Evolutionary conservation across 768 basidiomycete genomes (phyloP), one percentile per base, ranked within the genome.

Genomic region (Rhizopogon vulgaris): DNA sequence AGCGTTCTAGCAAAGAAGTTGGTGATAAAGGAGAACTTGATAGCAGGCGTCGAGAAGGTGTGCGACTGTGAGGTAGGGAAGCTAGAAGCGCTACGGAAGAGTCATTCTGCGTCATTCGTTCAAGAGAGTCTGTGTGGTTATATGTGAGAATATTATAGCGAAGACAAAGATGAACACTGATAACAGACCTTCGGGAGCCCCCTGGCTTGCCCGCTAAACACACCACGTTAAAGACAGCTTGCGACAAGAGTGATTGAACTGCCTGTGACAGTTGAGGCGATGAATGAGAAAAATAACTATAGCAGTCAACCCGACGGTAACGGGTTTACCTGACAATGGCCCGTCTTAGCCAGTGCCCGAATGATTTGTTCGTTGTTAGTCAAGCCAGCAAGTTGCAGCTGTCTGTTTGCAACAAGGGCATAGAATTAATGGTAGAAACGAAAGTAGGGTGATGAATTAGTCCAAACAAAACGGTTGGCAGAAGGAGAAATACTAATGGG

Each of bases 1-100:
- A 55, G 37, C 61, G 52, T 41, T 61, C 50, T 6, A 53, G 47
- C 27, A 57, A 36, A 50, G 55, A 49, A 4, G 51, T 36, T 8
- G 42, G 43, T 38, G 53, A 53, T 48, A 52, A 34, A 43, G 57
- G 11, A 18, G 40, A 37, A 27, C 28, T 32, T 6, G 7, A 17
- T 34, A 41, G 28, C 14, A 8, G 27, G n/a, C 51, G 43, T 37
- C 30, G 24, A 27, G 39, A 41, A 22, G 32, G 22, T 12, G 51
- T 25, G 9, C 36, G 39, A 18, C 36, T 30, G 22, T n/a, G 51
- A 32, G 17, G 15, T 36, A 51, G 36, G n/a, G 38, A 51, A 51
- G 24, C 38, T 38, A 14, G 25, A 15, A 32, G 48, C 7, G 15
- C 32, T 10, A 46, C 22, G 9, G 25, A 27, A 37, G 36, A 50